Conservation (phyloP, 225 moss, liverwort and hornwort species). For the Neckera pumila region DNA sequence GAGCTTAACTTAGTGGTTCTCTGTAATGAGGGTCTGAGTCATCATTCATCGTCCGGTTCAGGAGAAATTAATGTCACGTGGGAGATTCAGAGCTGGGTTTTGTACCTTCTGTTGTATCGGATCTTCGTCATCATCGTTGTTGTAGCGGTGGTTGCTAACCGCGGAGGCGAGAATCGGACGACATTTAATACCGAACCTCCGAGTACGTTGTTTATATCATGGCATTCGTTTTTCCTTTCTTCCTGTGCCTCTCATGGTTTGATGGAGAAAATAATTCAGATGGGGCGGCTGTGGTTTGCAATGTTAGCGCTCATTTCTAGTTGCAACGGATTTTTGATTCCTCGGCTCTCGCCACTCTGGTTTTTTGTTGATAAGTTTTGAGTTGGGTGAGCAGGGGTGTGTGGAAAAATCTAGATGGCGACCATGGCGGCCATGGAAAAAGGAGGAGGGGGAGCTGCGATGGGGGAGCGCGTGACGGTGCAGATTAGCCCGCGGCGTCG, state of each 20-base stretch:
- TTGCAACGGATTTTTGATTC: not conserved
- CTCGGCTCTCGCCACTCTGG: not conserved
- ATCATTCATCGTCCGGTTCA: not conserved
- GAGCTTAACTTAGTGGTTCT: not conserved
- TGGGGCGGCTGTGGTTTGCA: not conserved
- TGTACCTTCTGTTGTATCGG: not conserved
- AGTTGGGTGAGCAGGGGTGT: not conserved
- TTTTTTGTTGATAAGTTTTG: not conserved
- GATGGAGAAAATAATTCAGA: no score
- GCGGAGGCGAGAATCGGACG: not conserved
- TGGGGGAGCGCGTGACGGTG: slow-evolving; percentile 27
- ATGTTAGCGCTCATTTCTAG: not conserved
- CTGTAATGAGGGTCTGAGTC: no score
- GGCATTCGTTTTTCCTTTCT: not conserved
- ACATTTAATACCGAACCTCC: not conserved
- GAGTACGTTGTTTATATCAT: not conserved
- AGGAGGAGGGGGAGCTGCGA: not conserved
- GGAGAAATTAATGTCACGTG: not conserved
- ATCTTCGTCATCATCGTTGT: not conserved
- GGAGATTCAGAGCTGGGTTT: not conserved
- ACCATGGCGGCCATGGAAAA: not conserved
- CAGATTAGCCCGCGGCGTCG: slow-evolving; percentile 28
- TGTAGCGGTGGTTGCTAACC: not conserved
- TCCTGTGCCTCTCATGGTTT: not conserved
- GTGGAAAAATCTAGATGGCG: not conserved